phyloP scores from a whole-genome alignment of 2,329 filamentous ascomycete genomes.

The Fonsecaea nubica region DNA sequence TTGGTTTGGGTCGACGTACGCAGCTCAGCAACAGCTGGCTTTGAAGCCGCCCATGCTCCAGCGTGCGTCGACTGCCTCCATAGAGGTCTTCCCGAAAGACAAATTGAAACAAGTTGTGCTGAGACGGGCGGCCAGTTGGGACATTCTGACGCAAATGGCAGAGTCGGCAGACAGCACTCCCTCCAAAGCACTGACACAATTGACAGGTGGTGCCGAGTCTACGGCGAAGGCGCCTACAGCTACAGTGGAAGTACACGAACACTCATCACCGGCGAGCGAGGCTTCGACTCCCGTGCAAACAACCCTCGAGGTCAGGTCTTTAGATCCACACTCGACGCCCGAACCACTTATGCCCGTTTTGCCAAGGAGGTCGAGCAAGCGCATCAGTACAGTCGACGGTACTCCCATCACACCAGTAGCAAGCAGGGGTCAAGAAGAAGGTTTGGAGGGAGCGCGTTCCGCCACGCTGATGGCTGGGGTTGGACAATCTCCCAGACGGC shows the following conservation, averaged over 20 bases:
- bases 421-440: slow-evolving; percentile 29
- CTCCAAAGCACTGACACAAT: slow-evolving; percentile 37
- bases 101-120: slow-evolving; percentile 37
- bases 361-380: slow-evolving; percentile 42
- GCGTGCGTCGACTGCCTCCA: slow-evolving; percentile 40
- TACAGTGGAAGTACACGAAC: slow-evolving; percentile 38
- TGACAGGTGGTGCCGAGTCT: slow-evolving; percentile 38
- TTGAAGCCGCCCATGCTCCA: slow-evolving; percentile 36
- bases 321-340: slow-evolving; percentile 19
- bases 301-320: slow-evolving; percentile 33
- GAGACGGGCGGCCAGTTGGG: slow-evolving; percentile 34
- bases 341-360: slow-evolving; percentile 25
- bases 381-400: slow-evolving; percentile 28
- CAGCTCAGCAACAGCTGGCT: slow-evolving; percentile 24
- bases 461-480: background rate
- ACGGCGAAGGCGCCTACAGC: slow-evolving; percentile 33
- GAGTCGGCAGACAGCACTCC: slow-evolving; percentile 32
- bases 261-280: slow-evolving; percentile 3
- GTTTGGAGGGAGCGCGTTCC: background rate
- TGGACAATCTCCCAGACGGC: slow-evolving; percentile 8
- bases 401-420: slow-evolving; percentile 29
- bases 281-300: slow-evolving; percentile 27
- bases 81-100: slow-evolving; percentile 40
- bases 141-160: slow-evolving; percentile 37
- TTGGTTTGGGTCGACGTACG: slow-evolving; percentile 29